Base-by-base conservation (phyloP, 1,284 basidiomycete genomes). In the Cryptococcus sp. region DNA sequence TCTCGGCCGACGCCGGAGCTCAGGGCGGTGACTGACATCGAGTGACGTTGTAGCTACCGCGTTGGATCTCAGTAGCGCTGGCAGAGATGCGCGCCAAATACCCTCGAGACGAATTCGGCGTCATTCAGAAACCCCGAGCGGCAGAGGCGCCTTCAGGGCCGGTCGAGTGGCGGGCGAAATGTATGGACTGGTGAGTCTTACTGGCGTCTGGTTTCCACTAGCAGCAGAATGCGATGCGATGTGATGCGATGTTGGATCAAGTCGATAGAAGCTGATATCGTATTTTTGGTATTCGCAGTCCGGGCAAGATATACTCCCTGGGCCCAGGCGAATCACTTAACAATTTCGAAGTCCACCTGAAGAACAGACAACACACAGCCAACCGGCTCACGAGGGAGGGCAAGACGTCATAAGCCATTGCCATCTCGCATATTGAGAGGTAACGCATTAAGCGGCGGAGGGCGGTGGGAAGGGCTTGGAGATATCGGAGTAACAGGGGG, bases 261-360 rank as follows among this genome's bases (percentile, higher is more conserved):
- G 30, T 2, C 8, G 30, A 2, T 10, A 35, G 30, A 35, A 8
- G 30, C 30, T 35, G 30, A 35, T 4, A 4, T 35, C 5, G 10
- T 35, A 4, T 8, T 3, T 10, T 13, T 35, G 30, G 4, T 35
- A 35, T 35, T 10, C 22, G 41, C 53, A 74, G 70, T 58, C 73
- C 73, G 19, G 77, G 74, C 27, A 71, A 93, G 88, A 80, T 98
- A 57, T 99, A 98, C 82, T 93, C 89, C 65, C 88, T 92, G 30
- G 95, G 95, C 27, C 91, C 91, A 3, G 89, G 85, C n/a, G 88
- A 95, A 78, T 88, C 89, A 15, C 80, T 98, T 52, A 83, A 84
- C 57, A 97, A 97, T 78, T 99, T 94, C 71, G 90, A 93, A 73
- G 89, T 97, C 23, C 95, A 99, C 79, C 80, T 97, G 58, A 86